phyloP scores from a whole-genome alignment of 1,284 basidiomycete genomes.

The Papiliotrema fonsecae region DNA sequence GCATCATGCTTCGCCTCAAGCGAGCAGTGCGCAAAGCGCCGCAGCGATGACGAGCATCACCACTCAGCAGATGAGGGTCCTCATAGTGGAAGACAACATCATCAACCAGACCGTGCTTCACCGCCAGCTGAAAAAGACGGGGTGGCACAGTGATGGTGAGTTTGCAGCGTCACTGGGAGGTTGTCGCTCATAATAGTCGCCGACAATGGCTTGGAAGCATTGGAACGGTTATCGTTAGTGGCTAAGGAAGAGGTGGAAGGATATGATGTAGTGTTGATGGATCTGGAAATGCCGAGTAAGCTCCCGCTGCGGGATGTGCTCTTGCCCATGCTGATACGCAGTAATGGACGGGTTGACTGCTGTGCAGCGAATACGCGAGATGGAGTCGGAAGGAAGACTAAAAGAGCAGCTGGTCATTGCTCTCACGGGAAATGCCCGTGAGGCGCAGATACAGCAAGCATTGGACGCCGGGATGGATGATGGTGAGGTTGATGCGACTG shows the following conservation, averaged over 20 bases:
- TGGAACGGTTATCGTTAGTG: slow-evolving; percentile 3
- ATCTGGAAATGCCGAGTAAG: slow-evolving; percentile 38
- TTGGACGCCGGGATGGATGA: background rate
- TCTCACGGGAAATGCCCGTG: slow-evolving; percentile 5
- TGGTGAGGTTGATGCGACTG: background rate
- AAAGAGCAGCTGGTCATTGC: slow-evolving; percentile 28
- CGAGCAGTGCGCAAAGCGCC: too few relatives aligned
- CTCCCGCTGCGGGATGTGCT: background rate
- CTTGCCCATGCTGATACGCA: background rate
- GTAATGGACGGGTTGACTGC: slow-evolving; percentile 41
- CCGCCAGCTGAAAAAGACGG: slow-evolving; percentile 46
- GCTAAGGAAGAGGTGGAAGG: background rate
- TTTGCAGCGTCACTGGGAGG: background rate
- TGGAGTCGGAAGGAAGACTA: slow-evolving; percentile 25
- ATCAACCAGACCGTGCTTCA: slow-evolving; percentile 50
- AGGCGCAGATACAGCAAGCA: background rate
- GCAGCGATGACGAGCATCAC: too few relatives aligned
- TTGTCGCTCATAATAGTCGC: slow-evolving; percentile 24
- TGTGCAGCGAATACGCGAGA: slow-evolving; percentile 22
- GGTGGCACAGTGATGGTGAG: slow-evolving; percentile 37
- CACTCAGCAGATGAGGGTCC: slow-evolving; percentile 15
- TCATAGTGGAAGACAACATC: slow-evolving; percentile 48
- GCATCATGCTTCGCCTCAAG: background rate
- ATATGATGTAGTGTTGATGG: slow-evolving; percentile 32
- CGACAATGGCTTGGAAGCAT: slow-evolving; percentile 46